phyloP scores from a whole-genome alignment of 495 filamentous ascomycete species.

The Aspergillus taichungensis region DNA sequence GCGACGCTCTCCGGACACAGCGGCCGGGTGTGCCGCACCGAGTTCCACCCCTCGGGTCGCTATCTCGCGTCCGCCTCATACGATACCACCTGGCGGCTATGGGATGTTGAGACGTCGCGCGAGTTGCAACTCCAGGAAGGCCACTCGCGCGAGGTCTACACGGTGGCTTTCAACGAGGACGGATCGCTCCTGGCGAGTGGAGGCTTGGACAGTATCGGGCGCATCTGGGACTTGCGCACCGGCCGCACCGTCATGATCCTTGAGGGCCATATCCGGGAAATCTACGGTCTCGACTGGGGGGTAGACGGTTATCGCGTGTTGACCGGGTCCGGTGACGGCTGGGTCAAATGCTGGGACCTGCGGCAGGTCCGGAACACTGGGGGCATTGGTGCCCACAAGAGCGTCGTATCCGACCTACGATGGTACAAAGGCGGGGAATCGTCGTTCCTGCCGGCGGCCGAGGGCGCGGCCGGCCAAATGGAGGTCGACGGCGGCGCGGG shows the following conservation, averaged over 20 bases:
- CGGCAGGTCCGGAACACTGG: constrained; percentile 75
- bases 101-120: constrained; percentile 79
- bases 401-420: constrained; percentile 82
- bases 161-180: constrained; percentile 80
- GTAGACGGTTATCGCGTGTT: constrained; percentile 82
- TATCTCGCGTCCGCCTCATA: constrained; percentile 91
- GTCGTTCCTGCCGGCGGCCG: constrained; percentile 45
- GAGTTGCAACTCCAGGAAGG: constrained; percentile 91
- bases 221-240: constrained; percentile 94
- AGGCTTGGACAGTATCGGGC: constrained; percentile 85
- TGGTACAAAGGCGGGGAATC: constrained; percentile 85
- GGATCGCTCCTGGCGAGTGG: constrained; percentile 84
- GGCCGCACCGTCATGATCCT: constrained; percentile 94
- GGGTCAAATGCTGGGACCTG: constrained; percentile 96
- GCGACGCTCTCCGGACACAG: constrained; percentile 78
- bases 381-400: constrained; percentile 83
- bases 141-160: constrained; percentile 84
- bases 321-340: constrained; percentile 86
- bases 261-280: constrained; percentile 87
- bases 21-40: constrained; percentile 79
- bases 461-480: constrained; percentile 53
- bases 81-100: constrained; percentile 94
- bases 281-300: constrained; percentile 88
- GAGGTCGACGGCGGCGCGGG: constrained; percentile 41
- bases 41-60: constrained; percentile 86